A percentile compares a stretch with the other conserved stretches of the same genome.
Conservation (phyloP, 768 basidiomycete genomes). For the Phaeolepiota aurea region DNA sequence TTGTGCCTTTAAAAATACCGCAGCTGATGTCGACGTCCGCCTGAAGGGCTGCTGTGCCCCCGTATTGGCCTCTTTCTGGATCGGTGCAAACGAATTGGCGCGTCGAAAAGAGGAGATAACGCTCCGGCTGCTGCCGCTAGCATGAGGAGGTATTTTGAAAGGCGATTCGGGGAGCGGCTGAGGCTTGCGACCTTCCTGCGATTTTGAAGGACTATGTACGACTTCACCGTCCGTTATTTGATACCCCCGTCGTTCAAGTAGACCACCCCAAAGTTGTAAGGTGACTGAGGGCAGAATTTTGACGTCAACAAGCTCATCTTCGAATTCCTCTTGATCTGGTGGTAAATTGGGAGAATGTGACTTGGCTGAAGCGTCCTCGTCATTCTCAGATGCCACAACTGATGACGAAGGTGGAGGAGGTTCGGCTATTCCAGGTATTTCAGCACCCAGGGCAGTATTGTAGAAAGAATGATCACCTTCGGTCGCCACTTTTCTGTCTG, state of each 20-base stretch:
- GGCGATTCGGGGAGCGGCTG: neutral
- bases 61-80: conserved; percentile 11
- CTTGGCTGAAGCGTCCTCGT: neutral
- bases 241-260: conserved; percentile 63
- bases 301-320: conserved; percentile 50
- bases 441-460: neutral
- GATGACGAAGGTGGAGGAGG: conserved; percentile 14
- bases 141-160: conserved; percentile 10
- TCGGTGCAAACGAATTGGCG: conserved; percentile 55
- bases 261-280: conserved; percentile 61
- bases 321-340: conserved; percentile 24
- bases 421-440: conserved; percentile 7
- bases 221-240: conserved; percentile 51
- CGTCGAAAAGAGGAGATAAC: conserved; percentile 57
- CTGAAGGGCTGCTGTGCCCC: conserved; percentile 30
- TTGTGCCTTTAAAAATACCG: neutral
- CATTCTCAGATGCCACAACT: neutral
- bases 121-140: conserved; percentile 17
- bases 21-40: conserved; percentile 24
- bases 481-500: conserved; percentile 33
- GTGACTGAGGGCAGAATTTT: conserved; percentile 56
- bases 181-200: conserved; percentile 5
- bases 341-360: conserved; percentile 9
- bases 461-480: conserved; percentile 8
- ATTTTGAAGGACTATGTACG: conserved; percentile 52